Conservation (phyloP, 805 yeast species). For the Wickerhamiella cacticola region DNA sequence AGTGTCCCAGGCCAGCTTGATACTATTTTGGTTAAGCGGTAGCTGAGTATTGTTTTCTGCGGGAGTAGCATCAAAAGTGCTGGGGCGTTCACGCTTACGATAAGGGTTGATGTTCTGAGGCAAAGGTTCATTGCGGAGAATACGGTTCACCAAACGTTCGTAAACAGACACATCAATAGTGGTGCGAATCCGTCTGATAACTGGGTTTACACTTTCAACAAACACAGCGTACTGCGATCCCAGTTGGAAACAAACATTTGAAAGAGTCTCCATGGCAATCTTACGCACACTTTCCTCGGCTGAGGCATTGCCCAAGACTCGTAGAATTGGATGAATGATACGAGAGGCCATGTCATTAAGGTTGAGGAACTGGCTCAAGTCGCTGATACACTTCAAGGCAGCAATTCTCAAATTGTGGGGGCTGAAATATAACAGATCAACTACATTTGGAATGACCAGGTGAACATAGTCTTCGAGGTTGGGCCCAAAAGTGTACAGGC, state of each 20-base stretch:
- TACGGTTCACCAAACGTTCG: slow-evolving; percentile 67
- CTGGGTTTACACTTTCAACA: slow-evolving; percentile 31
- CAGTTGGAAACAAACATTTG: slow-evolving; percentile 63
- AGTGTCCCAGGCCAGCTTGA: slow-evolving; percentile 86
- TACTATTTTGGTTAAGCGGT: slow-evolving; percentile 50
- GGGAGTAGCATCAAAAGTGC: slow-evolving; percentile 42
- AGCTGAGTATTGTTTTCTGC: slow-evolving; percentile 63
- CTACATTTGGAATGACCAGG: slow-evolving; percentile 74
- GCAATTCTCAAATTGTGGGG: slow-evolving; percentile 47
- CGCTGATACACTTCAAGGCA: slow-evolving; percentile 75
- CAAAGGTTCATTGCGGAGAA: slow-evolving; percentile 73
- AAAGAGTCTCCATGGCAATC: slow-evolving; percentile 63
- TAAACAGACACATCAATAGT: slow-evolving; percentile 33
- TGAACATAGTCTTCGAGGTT: slow-evolving; percentile 83
- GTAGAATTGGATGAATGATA: slow-evolving; percentile 71
- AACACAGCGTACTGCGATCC: slow-evolving; percentile 77
- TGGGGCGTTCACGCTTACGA: slow-evolving; percentile 37
- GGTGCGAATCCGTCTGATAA: slow-evolving; percentile 17
- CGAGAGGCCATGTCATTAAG: slow-evolving; percentile 82
- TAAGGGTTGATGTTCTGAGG: slow-evolving; percentile 58
- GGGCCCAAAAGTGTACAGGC: slow-evolving; percentile 76
- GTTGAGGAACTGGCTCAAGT: slow-evolving; percentile 57
- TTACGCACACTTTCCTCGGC: slow-evolving; percentile 46
- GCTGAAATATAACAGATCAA: slow-evolving; percentile 65
- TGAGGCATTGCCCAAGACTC: slow-evolving; percentile 41